phyloP scores from a whole-genome alignment of 192 early-diverging fungal genomes.

The Gamsiella multidivaricata region DNA sequence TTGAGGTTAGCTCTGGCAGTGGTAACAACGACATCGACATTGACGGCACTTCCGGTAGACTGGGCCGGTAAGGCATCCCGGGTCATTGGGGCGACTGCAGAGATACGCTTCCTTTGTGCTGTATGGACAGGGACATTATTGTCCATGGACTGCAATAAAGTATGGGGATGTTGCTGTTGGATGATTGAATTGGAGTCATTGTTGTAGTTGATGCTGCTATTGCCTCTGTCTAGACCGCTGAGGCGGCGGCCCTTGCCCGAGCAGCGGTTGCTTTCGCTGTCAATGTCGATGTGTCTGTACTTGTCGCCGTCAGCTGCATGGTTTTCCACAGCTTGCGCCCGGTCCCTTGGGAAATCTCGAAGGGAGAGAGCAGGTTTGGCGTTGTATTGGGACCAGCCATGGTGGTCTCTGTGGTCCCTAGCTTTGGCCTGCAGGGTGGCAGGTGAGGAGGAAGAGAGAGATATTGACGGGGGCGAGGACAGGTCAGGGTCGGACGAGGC shows the following conservation, averaged over 20 bases:
- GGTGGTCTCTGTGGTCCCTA: neutral
- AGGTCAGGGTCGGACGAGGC: neutral
- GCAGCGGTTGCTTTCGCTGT: neutral
- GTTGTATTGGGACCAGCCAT: constrained; percentile 11
- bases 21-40: no score
- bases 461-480: neutral
- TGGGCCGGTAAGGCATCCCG: no score
- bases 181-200: no score
- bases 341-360: neutral
- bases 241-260: neutral
- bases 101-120: no score
- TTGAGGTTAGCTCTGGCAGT: no score
- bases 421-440: neutral
- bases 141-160: no score
- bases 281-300: neutral
- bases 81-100: no score
- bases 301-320: neutral
- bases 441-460: neutral
- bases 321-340: neutral
- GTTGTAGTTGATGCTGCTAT: no score
- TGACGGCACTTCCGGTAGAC: no score
- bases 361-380: neutral
- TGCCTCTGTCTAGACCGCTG: no score
- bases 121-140: no score
- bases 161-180: no score